These are phyloP conservation scores for Lavandula angustifolia DNA, from an alignment of 257 asterid genomes.

Conservation along the genomic window DNA sequence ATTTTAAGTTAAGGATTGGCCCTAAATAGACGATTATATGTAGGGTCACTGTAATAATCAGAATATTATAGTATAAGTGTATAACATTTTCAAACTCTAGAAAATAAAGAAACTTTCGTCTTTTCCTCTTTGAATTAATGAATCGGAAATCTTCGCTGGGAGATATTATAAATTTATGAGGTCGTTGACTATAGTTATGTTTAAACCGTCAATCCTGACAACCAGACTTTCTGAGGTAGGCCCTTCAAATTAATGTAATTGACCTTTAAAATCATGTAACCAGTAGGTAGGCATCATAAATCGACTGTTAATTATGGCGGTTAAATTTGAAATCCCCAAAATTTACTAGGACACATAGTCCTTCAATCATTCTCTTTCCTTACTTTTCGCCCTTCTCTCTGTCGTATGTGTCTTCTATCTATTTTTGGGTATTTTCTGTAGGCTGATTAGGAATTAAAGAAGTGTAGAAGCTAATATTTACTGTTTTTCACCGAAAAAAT, in stretches of 20 bases:
- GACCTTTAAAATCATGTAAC: conserved; percentile 17
- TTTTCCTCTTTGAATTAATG: conserved; percentile 20
- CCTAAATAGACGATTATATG: conserved; percentile 5
- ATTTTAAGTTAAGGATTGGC: conserved; percentile 19
- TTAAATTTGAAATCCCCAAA: conserved; percentile 10
- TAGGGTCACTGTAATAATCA: conserved; percentile 13
- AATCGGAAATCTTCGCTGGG: conserved; percentile 9
- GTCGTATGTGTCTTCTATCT: conserved; percentile 6
- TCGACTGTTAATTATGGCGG: conserved; percentile 4
- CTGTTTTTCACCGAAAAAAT: conserved; percentile 13
- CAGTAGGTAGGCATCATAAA: conserved; percentile 21
- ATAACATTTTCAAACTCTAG: not conserved
- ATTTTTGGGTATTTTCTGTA: conserved; percentile 19
- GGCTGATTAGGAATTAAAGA: conserved; percentile 8
- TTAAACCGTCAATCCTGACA: conserved; percentile 13
- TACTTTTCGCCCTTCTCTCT: conserved; percentile 7
- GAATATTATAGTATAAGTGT: not conserved
- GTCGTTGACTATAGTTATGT: conserved; percentile 14
- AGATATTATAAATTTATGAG: conserved; percentile 16
- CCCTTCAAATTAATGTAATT: conserved; percentile 18
- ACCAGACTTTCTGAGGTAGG: conserved; percentile 8
- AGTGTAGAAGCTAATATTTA: conserved; percentile 16
- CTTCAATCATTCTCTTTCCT: not conserved
- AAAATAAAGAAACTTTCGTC: conserved; percentile 1
- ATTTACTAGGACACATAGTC: conserved; percentile 2